Evolutionary conservation across 495 filamentous ascomycete genomes (phyloP).

Genomic region (Podospora pseudocomata): DNA sequence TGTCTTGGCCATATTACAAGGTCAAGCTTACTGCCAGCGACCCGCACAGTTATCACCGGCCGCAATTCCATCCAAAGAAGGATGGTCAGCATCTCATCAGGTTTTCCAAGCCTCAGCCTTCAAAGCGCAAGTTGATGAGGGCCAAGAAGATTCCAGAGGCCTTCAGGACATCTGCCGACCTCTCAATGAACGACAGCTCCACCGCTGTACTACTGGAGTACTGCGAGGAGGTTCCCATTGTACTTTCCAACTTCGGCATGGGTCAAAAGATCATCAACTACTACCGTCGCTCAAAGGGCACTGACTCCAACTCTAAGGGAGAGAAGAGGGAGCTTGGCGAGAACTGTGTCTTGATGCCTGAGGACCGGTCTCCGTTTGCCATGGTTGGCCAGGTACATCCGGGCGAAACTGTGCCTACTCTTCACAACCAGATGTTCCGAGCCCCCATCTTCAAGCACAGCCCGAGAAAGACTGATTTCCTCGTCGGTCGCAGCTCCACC

Average conservation of each 20-base stretch:
- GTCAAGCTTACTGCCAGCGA: slow-evolving; percentile 74
- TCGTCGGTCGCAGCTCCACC: slow-evolving; percentile 77
- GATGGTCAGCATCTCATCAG: slow-evolving; percentile 49
- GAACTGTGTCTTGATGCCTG: slow-evolving; percentile 75
- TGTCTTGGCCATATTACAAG: slow-evolving; percentile 93
- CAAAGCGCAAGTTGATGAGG: slow-evolving; percentile 78
- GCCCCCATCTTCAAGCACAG: slow-evolving; percentile 89
- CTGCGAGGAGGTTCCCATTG: slow-evolving; percentile 86
- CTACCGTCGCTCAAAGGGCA: slow-evolving; percentile 80
- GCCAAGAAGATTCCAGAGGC: slow-evolving; percentile 70
- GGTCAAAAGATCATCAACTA: slow-evolving; percentile 93
- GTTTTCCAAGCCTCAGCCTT: slow-evolving; percentile 57
- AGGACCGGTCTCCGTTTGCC: slow-evolving; percentile 92
- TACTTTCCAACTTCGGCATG: slow-evolving; percentile 96
- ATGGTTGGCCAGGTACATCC: slow-evolving; percentile 91
- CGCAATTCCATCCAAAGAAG: slow-evolving; percentile 57
- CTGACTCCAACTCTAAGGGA: slow-evolving; percentile 60
- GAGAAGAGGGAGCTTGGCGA: slow-evolving; percentile 68
- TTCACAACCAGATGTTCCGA: slow-evolving; percentile 93
- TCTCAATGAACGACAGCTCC: slow-evolving; percentile 85
- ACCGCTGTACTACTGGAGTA: slow-evolving; percentile 86
- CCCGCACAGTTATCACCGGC: slow-evolving; percentile 89
- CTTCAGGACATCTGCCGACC: slow-evolving; percentile 68
- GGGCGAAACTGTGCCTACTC: slow-evolving; percentile 79
- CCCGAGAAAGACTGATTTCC: slow-evolving; percentile 73